Base-by-base conservation (phyloP, 1,139 yeast species). In the Ogataea hybrid region DNA sequence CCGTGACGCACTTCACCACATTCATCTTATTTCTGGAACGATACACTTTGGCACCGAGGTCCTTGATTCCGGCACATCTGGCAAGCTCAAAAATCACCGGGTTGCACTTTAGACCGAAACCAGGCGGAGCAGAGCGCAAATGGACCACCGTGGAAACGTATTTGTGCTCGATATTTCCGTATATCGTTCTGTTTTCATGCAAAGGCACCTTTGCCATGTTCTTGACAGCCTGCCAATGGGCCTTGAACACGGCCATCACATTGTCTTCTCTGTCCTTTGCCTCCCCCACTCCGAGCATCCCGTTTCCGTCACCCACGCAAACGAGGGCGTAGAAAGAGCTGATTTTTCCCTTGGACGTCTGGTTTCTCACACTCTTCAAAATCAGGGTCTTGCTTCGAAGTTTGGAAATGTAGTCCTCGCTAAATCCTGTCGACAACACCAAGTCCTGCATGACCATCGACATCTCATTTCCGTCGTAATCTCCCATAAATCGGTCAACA, bases 11-110 rank as follows among this genome's bases (percentile, higher is more conserved):
- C 69, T 90, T 89, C 44, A 90, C 87, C 39, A 90, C 95, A 65
- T 90, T 89, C 94, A 92, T 87, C 37, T 86, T 85, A 68, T 92
- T 92, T 71, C 97, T 79, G 27, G 96, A 86, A 59, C 90, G 84
- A 70, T 85, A 87, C 39, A 92, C 84, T 62, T 90, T 90, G 4
- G 95, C 97, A 56, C 90, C 79, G 56, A 92, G 71, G 68, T 92
- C 99, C 63, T 84, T 86, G 61, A 92, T 89, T 50, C 99, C 99
- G 4, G 94, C 96, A 49, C 92, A 84, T 61, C 85, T 88, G 65
- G 97, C 92, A 47, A 94, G 81, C 67, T 90, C 97, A 58, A 84
- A 88, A 52, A 92, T 83, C 63, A 84, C 80, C 55, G 88, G 95
- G 67, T 90, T 90, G 37, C 90, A 97, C 58, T 97, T 77, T 47